Evolutionary conservation across 768 basidiomycete genomes (phyloP).

Genomic region (Favolaschia claudopus): DNA sequence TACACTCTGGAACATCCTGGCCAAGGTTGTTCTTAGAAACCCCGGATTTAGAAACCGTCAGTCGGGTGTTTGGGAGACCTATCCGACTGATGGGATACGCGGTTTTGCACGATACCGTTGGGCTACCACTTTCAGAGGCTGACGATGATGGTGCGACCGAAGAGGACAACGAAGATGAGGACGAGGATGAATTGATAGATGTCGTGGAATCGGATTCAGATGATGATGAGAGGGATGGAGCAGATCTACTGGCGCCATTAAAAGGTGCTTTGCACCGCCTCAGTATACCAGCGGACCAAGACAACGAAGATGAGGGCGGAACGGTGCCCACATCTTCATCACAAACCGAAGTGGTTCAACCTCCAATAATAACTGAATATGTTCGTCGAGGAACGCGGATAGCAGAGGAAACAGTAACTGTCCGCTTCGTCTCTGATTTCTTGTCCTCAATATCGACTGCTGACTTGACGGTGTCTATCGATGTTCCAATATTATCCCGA

Average conservation of each 20-base stretch:
- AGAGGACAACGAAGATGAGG: constrained; percentile 50
- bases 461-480: constrained; percentile 38
- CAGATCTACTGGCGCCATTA: constrained; percentile 72
- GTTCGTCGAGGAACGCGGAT: constrained; percentile 74
- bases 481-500: constrained; percentile 45
- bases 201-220: constrained; percentile 70
- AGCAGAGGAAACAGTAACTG: constrained; percentile 61
- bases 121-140: constrained; percentile 52
- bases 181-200: constrained; percentile 70
- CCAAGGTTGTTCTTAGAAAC: constrained; percentile 78
- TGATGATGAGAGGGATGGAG: constrained; percentile 48
- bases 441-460: constrained; percentile 49
- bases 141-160: constrained; percentile 30
- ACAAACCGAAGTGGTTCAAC: constrained; percentile 28
- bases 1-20: constrained; percentile 74
- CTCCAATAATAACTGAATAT: constrained; percentile 58
- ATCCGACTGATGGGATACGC: constrained; percentile 74
- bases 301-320: constrained; percentile 36
- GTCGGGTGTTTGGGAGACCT: constrained; percentile 66
- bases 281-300: constrained; percentile 52
- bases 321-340: constrained; percentile 45
- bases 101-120: constrained; percentile 71
- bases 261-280: constrained; percentile 72
- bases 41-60: constrained; percentile 75
- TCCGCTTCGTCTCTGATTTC: constrained; percentile 57